Conservation (phyloP, 495 filamentous ascomycete species). For the Xanthoparmelia taractica region DNA sequence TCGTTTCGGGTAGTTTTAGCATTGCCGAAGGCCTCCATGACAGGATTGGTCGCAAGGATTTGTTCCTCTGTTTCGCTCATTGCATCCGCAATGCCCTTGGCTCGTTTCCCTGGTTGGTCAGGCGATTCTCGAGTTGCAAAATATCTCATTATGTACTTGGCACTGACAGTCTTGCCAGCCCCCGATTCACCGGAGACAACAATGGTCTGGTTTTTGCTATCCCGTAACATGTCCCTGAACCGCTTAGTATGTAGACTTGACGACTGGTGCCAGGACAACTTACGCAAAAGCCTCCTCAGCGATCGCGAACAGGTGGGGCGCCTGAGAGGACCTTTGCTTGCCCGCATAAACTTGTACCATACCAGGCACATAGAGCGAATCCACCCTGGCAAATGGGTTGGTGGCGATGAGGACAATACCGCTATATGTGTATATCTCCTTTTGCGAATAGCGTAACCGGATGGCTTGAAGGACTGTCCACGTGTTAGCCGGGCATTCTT, state of each 20-base stretch:
- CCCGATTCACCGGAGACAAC: constrained; percentile 98
- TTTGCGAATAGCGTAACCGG: constrained; percentile 93
- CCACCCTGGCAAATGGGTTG: constrained; percentile 95
- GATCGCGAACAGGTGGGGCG: constrained; percentile 97
- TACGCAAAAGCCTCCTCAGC: constrained; percentile 98
- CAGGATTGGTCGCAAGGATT: constrained; percentile 95
- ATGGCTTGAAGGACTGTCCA: constrained; percentile 88
- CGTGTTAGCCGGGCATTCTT: constrained; percentile 31
- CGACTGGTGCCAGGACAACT: constrained; percentile 28
- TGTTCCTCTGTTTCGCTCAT: constrained; percentile 99
- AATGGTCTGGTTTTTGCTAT: constrained; percentile 93
- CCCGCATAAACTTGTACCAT: constrained; percentile 99
- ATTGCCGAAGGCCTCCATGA: constrained; percentile 99
- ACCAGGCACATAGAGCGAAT: constrained; percentile 95
- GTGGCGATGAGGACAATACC: constrained; percentile 98
- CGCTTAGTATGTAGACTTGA: constrained; percentile 11
- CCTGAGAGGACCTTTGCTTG: constrained; percentile 91
- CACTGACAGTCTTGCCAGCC: constrained; percentile 97
- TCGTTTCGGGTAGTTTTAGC: constrained; percentile 98
- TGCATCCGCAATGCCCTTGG: constrained; percentile 68
- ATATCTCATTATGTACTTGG: constrained; percentile 99
- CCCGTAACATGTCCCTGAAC: constrained; percentile 87
- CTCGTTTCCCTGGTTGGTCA: constrained; percentile 72
- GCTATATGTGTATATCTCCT: constrained; percentile 99
- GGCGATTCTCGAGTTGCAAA: constrained; percentile 96